Conservation (phyloP, 2,329 filamentous ascomycete genomes). For the Cercospora citrullina region DNA sequence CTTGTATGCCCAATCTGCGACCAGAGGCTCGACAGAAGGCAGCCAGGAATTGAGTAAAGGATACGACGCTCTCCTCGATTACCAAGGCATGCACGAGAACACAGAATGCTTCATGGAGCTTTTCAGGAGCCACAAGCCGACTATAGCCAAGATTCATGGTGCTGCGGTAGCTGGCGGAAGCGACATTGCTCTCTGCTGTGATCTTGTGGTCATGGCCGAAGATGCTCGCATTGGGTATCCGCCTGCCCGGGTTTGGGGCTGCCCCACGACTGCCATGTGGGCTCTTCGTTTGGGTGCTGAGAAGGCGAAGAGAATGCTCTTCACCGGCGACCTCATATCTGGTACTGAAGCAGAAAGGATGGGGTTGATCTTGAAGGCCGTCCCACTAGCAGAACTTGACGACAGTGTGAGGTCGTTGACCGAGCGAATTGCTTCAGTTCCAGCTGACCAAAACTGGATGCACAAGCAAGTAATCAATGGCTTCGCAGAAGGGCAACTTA, state of each 20-base stretch:
- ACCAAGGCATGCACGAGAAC: not conserved
- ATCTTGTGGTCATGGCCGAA: not conserved
- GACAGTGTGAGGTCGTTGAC: not conserved
- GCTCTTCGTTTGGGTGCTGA: not conserved
- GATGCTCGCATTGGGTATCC: slow-evolving; percentile 1
- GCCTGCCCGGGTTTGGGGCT: slow-evolving; percentile 1
- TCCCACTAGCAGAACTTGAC: not conserved
- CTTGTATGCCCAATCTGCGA: slow-evolving; percentile 4
- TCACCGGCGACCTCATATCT: not conserved
- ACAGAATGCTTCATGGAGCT: slow-evolving; percentile 8
- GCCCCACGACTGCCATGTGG: not conserved
- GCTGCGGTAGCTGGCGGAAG: slow-evolving; percentile 5
- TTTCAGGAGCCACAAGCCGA: slow-evolving; percentile 1
- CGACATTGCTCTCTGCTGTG: slow-evolving; percentile 2
- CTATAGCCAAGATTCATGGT: not conserved
- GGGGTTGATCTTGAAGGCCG: not conserved
- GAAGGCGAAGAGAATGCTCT: slow-evolving; percentile 2
- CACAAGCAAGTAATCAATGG: slow-evolving; percentile 24
- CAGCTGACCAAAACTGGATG: slow-evolving; percentile 20
- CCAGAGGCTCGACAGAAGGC: not conserved
- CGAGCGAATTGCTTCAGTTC: not conserved
- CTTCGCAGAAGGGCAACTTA: slow-evolving; percentile 16
- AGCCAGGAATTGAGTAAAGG: slow-evolving; percentile 5
- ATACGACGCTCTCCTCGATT: slow-evolving; percentile 1
- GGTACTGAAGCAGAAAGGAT: not conserved